Conservation (phyloP, 139 green algal genomes). For the Chlorella sorokiniana region DNA sequence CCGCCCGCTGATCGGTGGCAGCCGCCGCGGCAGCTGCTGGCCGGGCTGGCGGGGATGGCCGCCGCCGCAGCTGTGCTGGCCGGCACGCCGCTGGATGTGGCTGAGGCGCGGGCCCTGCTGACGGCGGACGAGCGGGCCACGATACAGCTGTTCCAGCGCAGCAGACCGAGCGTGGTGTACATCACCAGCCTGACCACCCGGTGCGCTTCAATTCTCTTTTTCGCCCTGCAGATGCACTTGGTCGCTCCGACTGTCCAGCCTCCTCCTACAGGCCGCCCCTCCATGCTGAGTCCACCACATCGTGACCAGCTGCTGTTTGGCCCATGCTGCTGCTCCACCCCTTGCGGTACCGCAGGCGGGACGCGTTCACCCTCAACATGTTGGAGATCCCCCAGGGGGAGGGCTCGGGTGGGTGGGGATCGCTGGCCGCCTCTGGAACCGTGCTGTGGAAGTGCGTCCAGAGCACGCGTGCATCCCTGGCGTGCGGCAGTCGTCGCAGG, state of each 20-base stretch:
- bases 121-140: conserved; percentile 53
- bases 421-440: conserved; percentile 71
- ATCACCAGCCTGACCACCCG: conserved; percentile 70
- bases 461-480: too few relatives aligned
- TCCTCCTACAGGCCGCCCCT: background rate
- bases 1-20: background rate
- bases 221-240: background rate
- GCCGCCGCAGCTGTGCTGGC: conserved; percentile 10
- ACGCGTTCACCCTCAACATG: conserved; percentile 75
- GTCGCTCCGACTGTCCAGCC: too few relatives aligned
- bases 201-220: conserved; percentile 5
- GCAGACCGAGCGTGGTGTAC: conserved; percentile 73
- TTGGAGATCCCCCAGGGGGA: conserved; percentile 70
- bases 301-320: too few relatives aligned
- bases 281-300: too few relatives aligned
- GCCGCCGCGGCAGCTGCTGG: background rate
- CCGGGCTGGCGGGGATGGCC: background rate
- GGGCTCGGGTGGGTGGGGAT: conserved; percentile 61
- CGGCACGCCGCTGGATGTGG: conserved; percentile 3
- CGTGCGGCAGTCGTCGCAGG: background rate
- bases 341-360: conserved; percentile 36
- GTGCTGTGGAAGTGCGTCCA: too few relatives aligned
- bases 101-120: conserved; percentile 17
- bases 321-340: background rate
- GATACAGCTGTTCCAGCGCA: conserved; percentile 67